Conservation (phyloP, 805 yeast species). For the Dipodascopsis uninucleata region DNA sequence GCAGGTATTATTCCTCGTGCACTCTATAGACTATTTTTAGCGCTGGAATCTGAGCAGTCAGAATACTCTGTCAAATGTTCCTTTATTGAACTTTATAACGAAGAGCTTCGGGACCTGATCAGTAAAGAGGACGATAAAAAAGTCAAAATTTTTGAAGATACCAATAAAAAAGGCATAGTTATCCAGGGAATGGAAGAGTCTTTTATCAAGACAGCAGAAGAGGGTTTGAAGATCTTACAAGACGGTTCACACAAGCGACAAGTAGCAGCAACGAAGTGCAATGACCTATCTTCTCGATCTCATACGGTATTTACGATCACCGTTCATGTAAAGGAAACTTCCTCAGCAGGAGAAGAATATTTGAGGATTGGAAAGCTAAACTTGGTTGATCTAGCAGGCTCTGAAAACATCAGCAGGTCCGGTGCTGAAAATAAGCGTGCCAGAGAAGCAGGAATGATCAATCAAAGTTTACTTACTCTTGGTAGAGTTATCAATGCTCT, state of each 20-base stretch:
- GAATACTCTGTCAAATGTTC: conserved; percentile 73
- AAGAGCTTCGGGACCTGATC: conserved; percentile 72
- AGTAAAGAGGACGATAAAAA: conserved; percentile 45
- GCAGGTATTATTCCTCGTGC: conserved; percentile 68
- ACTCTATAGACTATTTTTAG: conserved; percentile 51
- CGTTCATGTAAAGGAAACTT: conserved; percentile 50
- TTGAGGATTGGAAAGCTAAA: conserved; percentile 66
- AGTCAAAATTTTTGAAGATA: conserved; percentile 54
- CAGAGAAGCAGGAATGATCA: conserved; percentile 89
- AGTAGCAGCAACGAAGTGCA: conserved; percentile 75
- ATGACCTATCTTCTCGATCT: conserved; percentile 73
- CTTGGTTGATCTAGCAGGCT: conserved; percentile 91
- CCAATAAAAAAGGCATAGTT: conserved; percentile 42
- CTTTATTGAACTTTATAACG: conserved; percentile 82
- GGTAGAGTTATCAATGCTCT: conserved; percentile 83
- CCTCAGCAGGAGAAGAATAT: conserved; percentile 48
- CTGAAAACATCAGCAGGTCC: conserved; percentile 81
- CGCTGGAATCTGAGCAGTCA: conserved; percentile 39
- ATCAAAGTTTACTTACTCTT: conserved; percentile 78
- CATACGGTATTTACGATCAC: conserved; percentile 77
- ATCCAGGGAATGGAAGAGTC: conserved; percentile 58
- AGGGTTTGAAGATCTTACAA: conserved; percentile 50
- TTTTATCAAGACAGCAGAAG: conserved; percentile 47
- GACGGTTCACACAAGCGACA: conserved; percentile 61
- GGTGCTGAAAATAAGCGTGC: conserved; percentile 87